Base-by-base conservation (phyloP, 2,329 filamentous ascomycete species). In the Geosmithia morbida region DNA sequence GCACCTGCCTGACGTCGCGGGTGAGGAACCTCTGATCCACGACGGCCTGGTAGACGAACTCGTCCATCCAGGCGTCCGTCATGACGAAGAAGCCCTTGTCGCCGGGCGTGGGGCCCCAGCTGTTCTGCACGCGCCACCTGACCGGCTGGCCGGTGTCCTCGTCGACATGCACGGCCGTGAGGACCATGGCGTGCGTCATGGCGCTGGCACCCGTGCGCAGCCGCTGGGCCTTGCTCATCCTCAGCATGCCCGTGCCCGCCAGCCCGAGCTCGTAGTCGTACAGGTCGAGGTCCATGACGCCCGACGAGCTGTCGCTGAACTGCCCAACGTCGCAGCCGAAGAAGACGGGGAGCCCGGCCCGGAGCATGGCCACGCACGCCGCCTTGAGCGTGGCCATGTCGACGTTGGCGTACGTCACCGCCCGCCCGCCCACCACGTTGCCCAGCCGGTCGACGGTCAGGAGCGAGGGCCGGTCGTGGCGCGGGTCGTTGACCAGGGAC, bases 121-220 rank as follows among this genome's bases (percentile, higher is more conserved):
- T 84, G 60, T 94, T 94, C 72, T 94, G 83, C 7, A 94, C 86
- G 47, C 87, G 71, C 88, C 88, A 95, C 43, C 87, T 69, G 1
- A 87, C 75, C 2, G 79, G 72, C 62, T 78, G 75, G 1, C 77
- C 80, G 1, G 61, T 65, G 50, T 77, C 65, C 26, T 74, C 68
- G 50, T 85, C 81, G 2, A 94, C 61, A 58, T 95, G 87, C 43
- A 94, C 88, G 1, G 79, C 88, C 2, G 87, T 94, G 51, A 95
- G 65, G 0, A 94, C 86, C 88, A 94, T 94, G 4, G 88, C 88
- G 57, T 94, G 88, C 1, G 87, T 94, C 87, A 95, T 94, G 46
- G 77, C 73, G 47, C 77, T 83, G 65, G 94, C 87, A 11, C 85
- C 80, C 0, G 81, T 82, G 55, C 75, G 69, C 43, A 95, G 67